Base-by-base conservation (phyloP, 1,284 basidiomycete genomes). In the Ustilago trichophora region DNA sequence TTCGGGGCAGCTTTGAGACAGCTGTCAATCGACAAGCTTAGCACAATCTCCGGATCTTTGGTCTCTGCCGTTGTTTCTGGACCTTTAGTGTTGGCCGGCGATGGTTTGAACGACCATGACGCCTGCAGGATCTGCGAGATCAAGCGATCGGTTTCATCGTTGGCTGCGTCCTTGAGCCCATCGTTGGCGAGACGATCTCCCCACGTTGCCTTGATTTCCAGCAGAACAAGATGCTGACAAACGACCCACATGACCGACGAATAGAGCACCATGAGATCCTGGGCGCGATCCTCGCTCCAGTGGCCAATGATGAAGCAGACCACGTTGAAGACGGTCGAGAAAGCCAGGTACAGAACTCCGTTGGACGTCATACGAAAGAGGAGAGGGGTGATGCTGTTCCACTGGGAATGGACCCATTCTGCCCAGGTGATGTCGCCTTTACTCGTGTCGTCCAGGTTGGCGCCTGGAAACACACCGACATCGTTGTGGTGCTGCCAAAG, bases 201-300 rank as follows among this genome's bases (percentile, higher is more conserved):
- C 62, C 65, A 75, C 6, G 71, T 60, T 11, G 58, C 62, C 7
- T 49, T 47, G 25, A 70, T 57, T 45, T 75, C 75, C 26, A 65
- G 43, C 22, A 77, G 51, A 11, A 77, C 46, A 33, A 75, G 43
- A 11, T 57, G 64, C 33, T 75, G 69, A 32, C 72, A 72, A 22
- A 75, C 36, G 27, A 73, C 57, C 49, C 68, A 68, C 73, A 77
- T 72, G 5, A 72, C 58, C 11, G 75, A 54, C 29, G 68, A 47
- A 16, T 69, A 73, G 16, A 77, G 43, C 18, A 69, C 31, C 44
- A 75, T 40, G 35, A 77, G 41, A 22, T 64, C 58, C 36, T 75
- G 70, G 34, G 71, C 69, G 7, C 50, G 51, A 10, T 56, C 34
- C 16, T 65, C 51, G 21, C 65, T 42, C 22, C 31, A 25, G 15